These are phyloP conservation scores for Epichloe hybrida DNA, from an alignment of 2,329 filamentous ascomycete species.

Conservation along the genomic window DNA sequence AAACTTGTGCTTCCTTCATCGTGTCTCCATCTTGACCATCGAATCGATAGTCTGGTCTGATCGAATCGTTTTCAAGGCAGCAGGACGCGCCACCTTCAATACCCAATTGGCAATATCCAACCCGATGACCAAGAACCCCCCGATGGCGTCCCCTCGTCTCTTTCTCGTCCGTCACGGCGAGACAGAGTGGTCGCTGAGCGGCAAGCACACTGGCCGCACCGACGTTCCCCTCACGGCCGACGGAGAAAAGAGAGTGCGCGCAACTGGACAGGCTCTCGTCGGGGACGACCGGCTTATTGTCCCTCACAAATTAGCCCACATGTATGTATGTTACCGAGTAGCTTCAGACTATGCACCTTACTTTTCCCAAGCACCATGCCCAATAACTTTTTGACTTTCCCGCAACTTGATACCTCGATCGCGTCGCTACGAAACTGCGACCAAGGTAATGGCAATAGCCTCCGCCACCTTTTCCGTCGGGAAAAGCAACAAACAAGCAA, in stretches of 20 bases:
- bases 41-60: too few relatives aligned
- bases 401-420: not conserved
- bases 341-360: not conserved
- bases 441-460: not conserved
- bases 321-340: slow-evolving; percentile 44
- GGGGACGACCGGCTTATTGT: slow-evolving; percentile 77
- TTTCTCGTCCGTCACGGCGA: slow-evolving; percentile 85
- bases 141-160: slow-evolving; percentile 47
- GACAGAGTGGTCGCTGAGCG: slow-evolving; percentile 87
- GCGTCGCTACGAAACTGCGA: not conserved
- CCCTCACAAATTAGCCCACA: slow-evolving; percentile 65
- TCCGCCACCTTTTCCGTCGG: not conserved
- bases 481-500: not conserved
- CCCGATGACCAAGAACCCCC: not conserved
- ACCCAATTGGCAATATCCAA: not conserved
- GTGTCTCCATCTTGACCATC: too few relatives aligned
- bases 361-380: not conserved
- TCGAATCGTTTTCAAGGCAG: too few relatives aligned
- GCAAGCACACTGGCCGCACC: slow-evolving; percentile 70
- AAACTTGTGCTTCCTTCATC: too few relatives aligned
- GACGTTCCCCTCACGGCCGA: slow-evolving; percentile 75
- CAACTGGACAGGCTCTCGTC: slow-evolving; percentile 72
- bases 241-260: slow-evolving; percentile 61
- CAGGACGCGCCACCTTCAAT: not conserved
- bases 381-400: not conserved